Percentiles rank a stretch among this genome's conserved stretches.
Evolutionary conservation across 352 stramenopile species (phyloP).

Genomic region (Blastocystis sp.): DNA sequence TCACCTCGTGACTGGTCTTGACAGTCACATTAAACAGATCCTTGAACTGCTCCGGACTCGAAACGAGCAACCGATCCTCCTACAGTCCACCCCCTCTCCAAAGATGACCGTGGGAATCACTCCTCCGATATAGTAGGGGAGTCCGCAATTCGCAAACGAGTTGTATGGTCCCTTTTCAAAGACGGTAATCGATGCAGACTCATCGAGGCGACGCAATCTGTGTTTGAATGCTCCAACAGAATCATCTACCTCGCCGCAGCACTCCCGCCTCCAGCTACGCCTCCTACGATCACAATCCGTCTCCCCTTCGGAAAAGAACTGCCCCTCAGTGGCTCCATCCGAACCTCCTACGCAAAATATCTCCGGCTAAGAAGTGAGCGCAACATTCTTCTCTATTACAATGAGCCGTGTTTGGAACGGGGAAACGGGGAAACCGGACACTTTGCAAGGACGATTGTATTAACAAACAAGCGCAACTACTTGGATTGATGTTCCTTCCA

Average conservation of each 20-base stretch:
- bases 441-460: neutral
- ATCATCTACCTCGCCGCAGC: slow-evolving; percentile 62
- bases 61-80: slow-evolving; percentile 62
- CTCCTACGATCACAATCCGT: slow-evolving; percentile 66
- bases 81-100: neutral
- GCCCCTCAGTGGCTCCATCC: neutral
- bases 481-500: neutral
- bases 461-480: neutral
- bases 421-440: neutral
- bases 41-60: slow-evolving; percentile 63
- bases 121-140: slow-evolving; percentile 67
- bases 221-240: slow-evolving; percentile 48
- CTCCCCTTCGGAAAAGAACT: slow-evolving; percentile 23
- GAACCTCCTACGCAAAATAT: neutral
- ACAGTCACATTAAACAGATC: slow-evolving; percentile 64
- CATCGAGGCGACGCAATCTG: slow-evolving; percentile 57
- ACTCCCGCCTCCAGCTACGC: slow-evolving; percentile 65
- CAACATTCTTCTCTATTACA: neutral
- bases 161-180: slow-evolving; percentile 65
- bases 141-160: slow-evolving; percentile 65
- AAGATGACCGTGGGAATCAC: slow-evolving; percentile 61
- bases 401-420: neutral
- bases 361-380: neutral
- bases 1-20: slow-evolving; percentile 62
- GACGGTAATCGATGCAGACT: slow-evolving; percentile 64